These are phyloP conservation scores for Dactylellina leptospora DNA, from an alignment of 2,329 filamentous ascomycete genomes.

Conservation along the genomic window DNA sequence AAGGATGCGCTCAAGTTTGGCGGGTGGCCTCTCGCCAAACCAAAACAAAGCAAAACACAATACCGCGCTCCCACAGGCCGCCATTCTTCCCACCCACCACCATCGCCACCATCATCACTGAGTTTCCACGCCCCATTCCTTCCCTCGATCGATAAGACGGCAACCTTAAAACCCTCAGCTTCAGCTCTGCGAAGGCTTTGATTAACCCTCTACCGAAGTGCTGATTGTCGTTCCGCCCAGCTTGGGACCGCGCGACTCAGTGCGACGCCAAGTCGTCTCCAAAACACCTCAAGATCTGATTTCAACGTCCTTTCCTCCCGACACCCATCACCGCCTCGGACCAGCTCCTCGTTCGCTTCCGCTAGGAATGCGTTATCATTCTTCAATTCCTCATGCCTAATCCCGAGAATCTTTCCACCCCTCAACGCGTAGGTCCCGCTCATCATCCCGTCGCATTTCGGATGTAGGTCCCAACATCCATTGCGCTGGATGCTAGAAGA, in stretches of 20 bases:
- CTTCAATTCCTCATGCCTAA: slow-evolving; percentile 29
- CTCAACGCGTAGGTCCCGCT: slow-evolving; percentile 45
- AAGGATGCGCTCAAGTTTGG: too few species aligned
- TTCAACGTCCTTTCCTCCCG: slow-evolving; percentile 50
- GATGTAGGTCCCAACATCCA: slow-evolving; percentile 14
- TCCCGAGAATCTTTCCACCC: slow-evolving; percentile 43
- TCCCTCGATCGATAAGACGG: neutral
- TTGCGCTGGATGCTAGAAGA: neutral
- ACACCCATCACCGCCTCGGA: slow-evolving; percentile 42
- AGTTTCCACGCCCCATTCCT: neutral
- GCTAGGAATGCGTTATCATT: slow-evolving; percentile 59
- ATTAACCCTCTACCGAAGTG: neutral
- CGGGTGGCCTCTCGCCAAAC: slow-evolving; percentile 11
- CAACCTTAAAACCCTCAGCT: neutral
- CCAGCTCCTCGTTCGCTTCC: slow-evolving; percentile 52
- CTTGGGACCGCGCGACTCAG: neutral
- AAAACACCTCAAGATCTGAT: neutral
- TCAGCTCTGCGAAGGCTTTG: neutral
- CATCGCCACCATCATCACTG: slow-evolving; percentile 8
- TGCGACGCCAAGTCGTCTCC: neutral
- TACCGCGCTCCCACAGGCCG: slow-evolving; percentile 25
- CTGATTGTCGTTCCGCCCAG: neutral
- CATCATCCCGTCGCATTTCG: slow-evolving; percentile 35
- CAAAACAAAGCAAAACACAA: slow-evolving; percentile 51
- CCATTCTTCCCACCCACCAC: slow-evolving; percentile 1